Evolutionary conservation across 148 eudicot genomes (phyloP).

Genomic region (Rheum nobile): DNA sequence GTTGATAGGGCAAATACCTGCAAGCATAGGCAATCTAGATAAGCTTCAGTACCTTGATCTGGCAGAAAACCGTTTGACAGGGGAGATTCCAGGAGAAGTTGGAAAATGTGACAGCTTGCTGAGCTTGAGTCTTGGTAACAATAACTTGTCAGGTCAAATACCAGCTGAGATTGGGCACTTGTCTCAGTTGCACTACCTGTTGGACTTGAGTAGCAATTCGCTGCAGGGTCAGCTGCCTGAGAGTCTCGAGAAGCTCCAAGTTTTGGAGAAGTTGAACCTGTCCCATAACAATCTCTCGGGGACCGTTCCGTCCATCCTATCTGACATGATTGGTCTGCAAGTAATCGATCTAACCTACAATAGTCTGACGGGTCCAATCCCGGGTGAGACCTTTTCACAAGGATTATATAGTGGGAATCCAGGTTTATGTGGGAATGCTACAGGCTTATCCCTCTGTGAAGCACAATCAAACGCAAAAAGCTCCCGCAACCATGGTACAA

Average conservation of each 20-base stretch:
- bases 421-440: conserved; percentile 32
- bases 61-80: conserved; percentile 21
- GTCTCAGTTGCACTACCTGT: conserved; percentile 12
- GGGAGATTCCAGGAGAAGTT: conserved; percentile 25
- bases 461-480: not conserved
- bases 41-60: conserved; percentile 24
- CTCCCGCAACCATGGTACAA: conserved; percentile 9
- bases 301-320: conserved; percentile 26
- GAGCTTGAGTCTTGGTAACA: conserved; percentile 30
- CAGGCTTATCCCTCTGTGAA: conserved; percentile 23
- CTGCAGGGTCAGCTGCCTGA: conserved; percentile 25
- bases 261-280: conserved; percentile 27
- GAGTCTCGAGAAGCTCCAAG: conserved; percentile 15
- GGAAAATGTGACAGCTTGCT: conserved; percentile 21
- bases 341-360: conserved; percentile 38
- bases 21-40: conserved; percentile 22
- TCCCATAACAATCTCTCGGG: conserved; percentile 45
- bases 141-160: conserved; percentile 21
- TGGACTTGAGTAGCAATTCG: conserved; percentile 31
- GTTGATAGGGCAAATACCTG: conserved; percentile 31
- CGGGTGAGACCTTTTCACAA: conserved; percentile 21
- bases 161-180: conserved; percentile 26
- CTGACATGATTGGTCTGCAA: conserved; percentile 18
- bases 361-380: conserved; percentile 40
- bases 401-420: conserved; percentile 23